These are phyloP conservation scores for Naganishia friedmannii DNA, from an alignment of 768 basidiomycete species.

Conservation along the genomic window DNA sequence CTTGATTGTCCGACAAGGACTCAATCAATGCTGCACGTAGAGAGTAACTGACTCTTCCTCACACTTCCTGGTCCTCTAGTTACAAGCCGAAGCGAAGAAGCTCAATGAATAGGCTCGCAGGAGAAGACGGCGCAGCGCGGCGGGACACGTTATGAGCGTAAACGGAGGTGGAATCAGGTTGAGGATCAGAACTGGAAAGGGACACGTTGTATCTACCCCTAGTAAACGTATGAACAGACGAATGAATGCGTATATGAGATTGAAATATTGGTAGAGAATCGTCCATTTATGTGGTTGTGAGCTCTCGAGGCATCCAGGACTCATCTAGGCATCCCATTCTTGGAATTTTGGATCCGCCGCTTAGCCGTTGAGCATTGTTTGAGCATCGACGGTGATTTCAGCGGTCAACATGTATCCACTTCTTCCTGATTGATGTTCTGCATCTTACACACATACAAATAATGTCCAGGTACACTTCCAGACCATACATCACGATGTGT, in stretches of 20 bases:
- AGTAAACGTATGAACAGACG: not conserved
- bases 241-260: not conserved
- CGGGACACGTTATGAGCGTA: too few relatives aligned
- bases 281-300: too few relatives aligned
- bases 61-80: not conserved
- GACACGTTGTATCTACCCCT: not conserved
- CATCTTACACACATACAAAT: not conserved
- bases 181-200: not conserved
- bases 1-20: too few relatives aligned
- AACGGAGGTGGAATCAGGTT: not conserved
- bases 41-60: not conserved
- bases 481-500: not conserved
- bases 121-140: too few relatives aligned
- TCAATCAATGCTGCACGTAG: too few relatives aligned
- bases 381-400: not conserved
- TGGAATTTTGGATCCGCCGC: not conserved
- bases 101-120: not conserved
- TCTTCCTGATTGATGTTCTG: not conserved
- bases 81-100: conserved; percentile 1
- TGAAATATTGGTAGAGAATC: not conserved
- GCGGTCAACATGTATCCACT: too few relatives aligned
- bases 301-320: too few relatives aligned
- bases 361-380: not conserved
- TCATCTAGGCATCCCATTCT: too few relatives aligned
- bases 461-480: not conserved